phyloP scores from a whole-genome alignment of 805 yeast species.

The Lachancea mirantina region DNA sequence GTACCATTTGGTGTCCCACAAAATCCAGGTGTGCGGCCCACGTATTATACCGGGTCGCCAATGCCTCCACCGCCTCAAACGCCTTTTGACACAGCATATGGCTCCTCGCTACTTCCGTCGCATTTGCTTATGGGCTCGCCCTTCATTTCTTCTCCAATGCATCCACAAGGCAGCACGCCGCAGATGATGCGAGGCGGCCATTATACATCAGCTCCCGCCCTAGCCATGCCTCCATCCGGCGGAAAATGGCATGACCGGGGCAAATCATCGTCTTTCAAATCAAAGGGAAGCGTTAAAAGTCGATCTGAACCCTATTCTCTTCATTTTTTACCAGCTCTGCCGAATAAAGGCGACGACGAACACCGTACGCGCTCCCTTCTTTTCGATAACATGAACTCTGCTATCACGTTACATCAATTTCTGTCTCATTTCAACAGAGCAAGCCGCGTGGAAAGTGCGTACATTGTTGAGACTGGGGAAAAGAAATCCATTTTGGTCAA shows the following conservation, averaged over 20 bases:
- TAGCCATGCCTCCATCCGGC: constrained; percentile 5
- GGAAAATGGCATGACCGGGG: constrained; percentile 3
- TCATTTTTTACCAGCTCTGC: constrained; percentile 15
- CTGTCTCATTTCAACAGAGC: constrained; percentile 39
- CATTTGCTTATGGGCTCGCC: constrained; percentile 58
- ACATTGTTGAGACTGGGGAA: constrained; percentile 30
- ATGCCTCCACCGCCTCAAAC: constrained; percentile 35
- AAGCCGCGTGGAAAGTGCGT: constrained; percentile 59
- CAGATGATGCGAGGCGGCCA: not conserved
- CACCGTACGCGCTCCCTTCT: constrained; percentile 28
- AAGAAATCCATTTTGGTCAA: constrained; percentile 19
- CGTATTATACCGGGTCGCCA: constrained; percentile 19
- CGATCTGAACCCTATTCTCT: constrained; percentile 17
- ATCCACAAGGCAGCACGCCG: not conserved
- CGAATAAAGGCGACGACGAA: constrained; percentile 30
- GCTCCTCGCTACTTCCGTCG: constrained; percentile 56
- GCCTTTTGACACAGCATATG: constrained; percentile 54
- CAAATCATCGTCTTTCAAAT: no score
- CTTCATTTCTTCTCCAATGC: constrained; percentile 30
- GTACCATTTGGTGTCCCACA: not conserved
- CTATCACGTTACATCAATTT: constrained; percentile 19
- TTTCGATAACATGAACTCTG: constrained; percentile 21
- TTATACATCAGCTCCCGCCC: not conserved
- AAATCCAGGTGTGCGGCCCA: constrained; percentile 10
- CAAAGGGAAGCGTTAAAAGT: no score